Evolutionary conservation across 2,329 filamentous ascomycete genomes (phyloP), one percentile per base, ranked within the genome.

Genomic region (Arthrobotrys musiformis): DNA sequence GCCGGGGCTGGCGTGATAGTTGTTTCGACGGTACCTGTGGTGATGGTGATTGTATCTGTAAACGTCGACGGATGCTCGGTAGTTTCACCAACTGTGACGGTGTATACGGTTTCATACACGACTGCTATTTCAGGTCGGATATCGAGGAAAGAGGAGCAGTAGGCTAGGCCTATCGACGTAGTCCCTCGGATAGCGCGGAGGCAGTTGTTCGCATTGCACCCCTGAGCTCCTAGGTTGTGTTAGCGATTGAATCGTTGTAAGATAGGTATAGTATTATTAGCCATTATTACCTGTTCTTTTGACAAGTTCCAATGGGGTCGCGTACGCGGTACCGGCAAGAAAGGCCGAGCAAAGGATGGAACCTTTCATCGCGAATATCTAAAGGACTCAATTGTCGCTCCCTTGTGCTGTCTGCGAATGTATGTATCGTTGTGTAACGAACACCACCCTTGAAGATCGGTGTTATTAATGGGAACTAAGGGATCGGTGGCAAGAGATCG

Each of bases 161-260:
- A 67, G 9, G 30, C 30, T 1, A 67, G 63, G 6, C 46, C 63
- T 22, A 67, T 56, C 24, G 30, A 67, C 3, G 33, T 35, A 15
- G 33, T 56, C 26, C 46, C 63, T 54, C 63, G 30, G 30, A 67
- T 67, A 1, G 63, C 63, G 0, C 63, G 30, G 2, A 56, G 48
- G 6, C 33, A 67, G 35, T 67, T 67, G 63, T 67, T 67, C 33
- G 63, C 63, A 56, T 67, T 54, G 22, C 63, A 56, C 11, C 17
- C 46, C 42, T 11, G 1, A 2, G 50, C 40, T 8, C 40, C 40
- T 42, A 17, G 15, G 9, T 15, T 40, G n/a, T 42, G 40, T 42
- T 15, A 42, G 2, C 1, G 24, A 22, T 6, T 58, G 9, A 46
- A 24, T 24, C 2, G 17, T 46, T 46, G 13, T 46, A 13, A 22